Conservation (phyloP, 805 yeast genomes). For the Zygosaccharomyces pseudorouxii region DNA sequence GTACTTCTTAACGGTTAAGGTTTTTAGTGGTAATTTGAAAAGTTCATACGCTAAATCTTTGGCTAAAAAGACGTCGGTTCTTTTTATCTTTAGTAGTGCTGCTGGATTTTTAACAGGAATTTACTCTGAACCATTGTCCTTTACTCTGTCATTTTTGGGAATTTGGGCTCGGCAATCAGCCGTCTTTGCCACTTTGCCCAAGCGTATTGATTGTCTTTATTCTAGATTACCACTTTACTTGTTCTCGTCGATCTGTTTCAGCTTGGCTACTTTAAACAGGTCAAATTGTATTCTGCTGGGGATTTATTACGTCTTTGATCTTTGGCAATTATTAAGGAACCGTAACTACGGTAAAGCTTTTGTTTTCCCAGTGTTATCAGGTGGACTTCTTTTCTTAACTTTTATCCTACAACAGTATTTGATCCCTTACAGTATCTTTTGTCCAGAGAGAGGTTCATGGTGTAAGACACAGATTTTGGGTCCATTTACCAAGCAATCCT, state of each 20-base stretch:
- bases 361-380: constrained; percentile 45
- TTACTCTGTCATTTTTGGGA: constrained; percentile 55
- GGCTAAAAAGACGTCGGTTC: constrained; percentile 38
- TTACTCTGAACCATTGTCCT: constrained; percentile 73
- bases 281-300: constrained; percentile 79
- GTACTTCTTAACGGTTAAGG: constrained; percentile 43
- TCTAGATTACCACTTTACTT: constrained; percentile 20
- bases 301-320: constrained; percentile 55
- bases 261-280: constrained; percentile 57
- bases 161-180: constrained; percentile 46
- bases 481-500: constrained; percentile 33
- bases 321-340: constrained; percentile 28
- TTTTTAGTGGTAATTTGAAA: constrained; percentile 25
- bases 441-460: constrained; percentile 78
- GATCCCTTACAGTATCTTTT: constrained; percentile 52
- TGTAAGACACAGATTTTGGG: constrained; percentile 44
- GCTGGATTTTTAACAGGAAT: constrained; percentile 72
- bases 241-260: constrained; percentile 39
- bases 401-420: constrained; percentile 44
- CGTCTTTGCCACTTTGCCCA: constrained; percentile 13
- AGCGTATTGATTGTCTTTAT: constrained; percentile 12
- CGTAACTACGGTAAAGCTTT: constrained; percentile 20
- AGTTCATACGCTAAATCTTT: constrained; percentile 18
- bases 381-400: constrained; percentile 46
- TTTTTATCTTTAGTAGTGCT: constrained; percentile 66